phyloP scores from a whole-genome alignment of 1,284 basidiomycete species.

The Leccinum laetum region DNA sequence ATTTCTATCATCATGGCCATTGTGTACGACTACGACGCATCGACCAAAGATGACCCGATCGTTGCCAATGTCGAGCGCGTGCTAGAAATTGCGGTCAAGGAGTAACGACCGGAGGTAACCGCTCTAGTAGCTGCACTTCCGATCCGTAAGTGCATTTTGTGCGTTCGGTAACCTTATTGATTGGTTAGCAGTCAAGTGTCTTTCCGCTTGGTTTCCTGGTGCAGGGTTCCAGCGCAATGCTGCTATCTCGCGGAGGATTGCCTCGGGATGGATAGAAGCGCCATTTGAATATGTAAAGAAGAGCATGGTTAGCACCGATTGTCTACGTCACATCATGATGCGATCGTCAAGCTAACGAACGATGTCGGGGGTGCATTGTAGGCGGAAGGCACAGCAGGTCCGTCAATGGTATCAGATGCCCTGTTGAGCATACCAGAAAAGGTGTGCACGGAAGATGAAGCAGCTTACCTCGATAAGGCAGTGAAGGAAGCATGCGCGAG shows the following conservation, averaged over 20 bases:
- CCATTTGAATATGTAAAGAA: conserved; percentile 25
- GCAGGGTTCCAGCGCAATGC: conserved; percentile 19
- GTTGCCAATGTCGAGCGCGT: conserved; percentile 15
- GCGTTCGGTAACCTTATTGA: neutral
- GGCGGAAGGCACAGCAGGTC: conserved; percentile 21
- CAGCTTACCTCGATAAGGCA: conserved; percentile 13
- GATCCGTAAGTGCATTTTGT: conserved; percentile 14
- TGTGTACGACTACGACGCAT: conserved; percentile 24
- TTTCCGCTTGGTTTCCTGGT: conserved; percentile 28
- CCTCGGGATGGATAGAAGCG: conserved; percentile 13
- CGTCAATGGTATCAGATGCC: conserved; percentile 25
- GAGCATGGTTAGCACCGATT: conserved; percentile 18
- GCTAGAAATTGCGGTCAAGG: conserved; percentile 6
- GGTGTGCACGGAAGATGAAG: conserved; percentile 9
- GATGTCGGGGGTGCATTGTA: neutral
- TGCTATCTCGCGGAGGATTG: conserved; percentile 3
- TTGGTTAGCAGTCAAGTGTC: conserved; percentile 13
- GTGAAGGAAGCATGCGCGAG: conserved; percentile 24
- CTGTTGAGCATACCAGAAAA: conserved; percentile 12
- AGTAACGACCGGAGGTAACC: conserved; percentile 18
- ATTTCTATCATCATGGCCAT: neutral
- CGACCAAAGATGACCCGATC: conserved; percentile 20
- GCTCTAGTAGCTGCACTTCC: conserved; percentile 21
- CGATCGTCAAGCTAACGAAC: neutral
- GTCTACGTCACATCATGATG: neutral